phyloP scores from a whole-genome alignment of 2,329 filamentous ascomycete species.

The Venturia oleaginea region DNA sequence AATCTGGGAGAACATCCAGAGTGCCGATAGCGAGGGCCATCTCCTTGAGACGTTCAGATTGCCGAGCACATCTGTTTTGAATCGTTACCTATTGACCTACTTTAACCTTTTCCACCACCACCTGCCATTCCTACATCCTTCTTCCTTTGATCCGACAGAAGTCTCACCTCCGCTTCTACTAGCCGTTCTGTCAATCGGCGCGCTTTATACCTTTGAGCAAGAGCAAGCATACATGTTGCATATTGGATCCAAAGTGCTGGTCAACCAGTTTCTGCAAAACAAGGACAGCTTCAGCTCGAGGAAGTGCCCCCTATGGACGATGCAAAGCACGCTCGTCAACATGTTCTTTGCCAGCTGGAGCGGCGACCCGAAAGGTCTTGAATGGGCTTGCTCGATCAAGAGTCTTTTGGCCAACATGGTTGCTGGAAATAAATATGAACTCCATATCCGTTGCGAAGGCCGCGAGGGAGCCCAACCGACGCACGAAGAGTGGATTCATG shows the following conservation, averaged over 20 bases:
- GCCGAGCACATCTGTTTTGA: conserved; percentile 69
- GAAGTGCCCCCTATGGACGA: conserved; percentile 95
- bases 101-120: conserved; percentile 97
- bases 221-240: conserved; percentile 96
- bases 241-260: conserved; percentile 92
- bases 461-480: conserved; percentile 67
- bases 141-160: conserved; percentile 75
- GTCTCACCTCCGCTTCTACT: conserved; percentile 76
- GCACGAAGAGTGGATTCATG: conserved; percentile 88
- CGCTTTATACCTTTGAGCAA: conserved; percentile 92
- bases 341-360: conserved; percentile 99
- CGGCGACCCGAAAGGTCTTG: conserved; percentile 90
- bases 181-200: conserved; percentile 88
- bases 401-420: conserved; percentile 98
- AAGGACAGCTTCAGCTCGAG: conserved; percentile 98
- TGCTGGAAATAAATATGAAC: conserved; percentile 88
- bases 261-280: conserved; percentile 94
- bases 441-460: conserved; percentile 85
- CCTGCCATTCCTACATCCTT: conserved; percentile 86
- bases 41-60: conserved; percentile 86
- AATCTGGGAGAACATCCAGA: conserved; percentile 79
- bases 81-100: conserved; percentile 90
- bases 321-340: conserved; percentile 93
- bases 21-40: conserved; percentile 68
- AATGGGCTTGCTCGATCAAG: conserved; percentile 99